Percentiles rank a stretch among this genome's conserved stretches.
These are phyloP conservation scores for Colletotrichum musicola DNA, from an alignment of 2,329 filamentous ascomycete genomes.

Conservation along the genomic window DNA sequence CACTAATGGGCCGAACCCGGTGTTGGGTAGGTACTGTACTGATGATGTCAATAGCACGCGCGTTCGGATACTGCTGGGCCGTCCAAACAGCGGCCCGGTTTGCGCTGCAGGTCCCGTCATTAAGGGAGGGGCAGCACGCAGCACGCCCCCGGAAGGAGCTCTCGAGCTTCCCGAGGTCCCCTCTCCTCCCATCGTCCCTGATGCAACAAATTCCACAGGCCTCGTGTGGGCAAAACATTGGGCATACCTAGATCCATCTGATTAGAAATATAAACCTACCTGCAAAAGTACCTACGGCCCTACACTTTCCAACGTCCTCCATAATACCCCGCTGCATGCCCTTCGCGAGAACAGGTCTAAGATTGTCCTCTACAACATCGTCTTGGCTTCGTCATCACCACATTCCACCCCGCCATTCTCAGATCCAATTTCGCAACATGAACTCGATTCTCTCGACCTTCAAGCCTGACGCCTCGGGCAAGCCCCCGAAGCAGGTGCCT, in stretches of 20 bases:
- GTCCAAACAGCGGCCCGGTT: not conserved
- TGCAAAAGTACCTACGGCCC: not conserved
- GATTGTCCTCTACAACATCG: constrained; percentile 10
- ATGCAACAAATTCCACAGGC: constrained; percentile 8
- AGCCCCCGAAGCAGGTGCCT: constrained; percentile 54
- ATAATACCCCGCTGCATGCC: constrained; percentile 6
- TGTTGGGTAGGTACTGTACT: not conserved
- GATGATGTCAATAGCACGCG: constrained; percentile 23
- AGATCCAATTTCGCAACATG: constrained; percentile 48
- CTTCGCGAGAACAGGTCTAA: not conserved
- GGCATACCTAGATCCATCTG: not conserved
- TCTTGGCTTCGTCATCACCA: constrained; percentile 23
- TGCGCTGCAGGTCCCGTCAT: constrained; percentile 17
- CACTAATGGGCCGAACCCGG: not conserved
- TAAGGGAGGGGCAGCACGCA: not conserved
- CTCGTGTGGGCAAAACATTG: not conserved
- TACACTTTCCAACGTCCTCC: not conserved
- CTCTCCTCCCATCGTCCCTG: constrained; percentile 20
- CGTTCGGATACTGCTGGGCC: constrained; percentile 8
- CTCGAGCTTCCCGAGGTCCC: not conserved
- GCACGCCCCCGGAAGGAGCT: not conserved
- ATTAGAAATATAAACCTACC: constrained; percentile 26
- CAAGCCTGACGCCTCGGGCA: constrained; percentile 55
- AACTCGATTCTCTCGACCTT: constrained; percentile 56
- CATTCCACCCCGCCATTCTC: constrained; percentile 3